These are phyloP conservation scores for Barnettozyma botsteinii DNA, from an alignment of 805 yeast species.

Conservation along the genomic window DNA sequence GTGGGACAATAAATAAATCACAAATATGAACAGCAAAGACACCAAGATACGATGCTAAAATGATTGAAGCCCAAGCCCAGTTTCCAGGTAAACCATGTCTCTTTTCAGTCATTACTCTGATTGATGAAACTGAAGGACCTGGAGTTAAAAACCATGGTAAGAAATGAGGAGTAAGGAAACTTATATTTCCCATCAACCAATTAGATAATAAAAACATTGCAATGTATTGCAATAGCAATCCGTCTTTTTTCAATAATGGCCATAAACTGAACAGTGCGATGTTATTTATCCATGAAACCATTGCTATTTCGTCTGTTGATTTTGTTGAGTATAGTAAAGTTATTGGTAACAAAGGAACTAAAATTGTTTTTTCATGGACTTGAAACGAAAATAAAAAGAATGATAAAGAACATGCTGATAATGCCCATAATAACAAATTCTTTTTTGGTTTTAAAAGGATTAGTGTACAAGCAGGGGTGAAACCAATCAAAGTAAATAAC, in stretches of 20 bases:
- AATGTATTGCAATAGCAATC: constrained; percentile 64
- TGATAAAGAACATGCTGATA: constrained; percentile 79
- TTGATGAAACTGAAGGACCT: constrained; percentile 36
- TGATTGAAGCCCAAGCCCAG: constrained; percentile 44
- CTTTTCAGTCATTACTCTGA: constrained; percentile 29
- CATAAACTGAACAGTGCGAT: constrained; percentile 79
- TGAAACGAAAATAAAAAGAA: constrained; percentile 90
- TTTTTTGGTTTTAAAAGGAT: constrained; percentile 49
- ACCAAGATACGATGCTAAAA: constrained; percentile 46
- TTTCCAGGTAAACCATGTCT: constrained; percentile 43
- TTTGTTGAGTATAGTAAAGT: constrained; percentile 53
- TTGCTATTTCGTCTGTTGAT: constrained; percentile 55
- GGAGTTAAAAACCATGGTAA: constrained; percentile 37
- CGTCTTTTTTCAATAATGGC: constrained; percentile 80
- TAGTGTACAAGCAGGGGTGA: constrained; percentile 50
- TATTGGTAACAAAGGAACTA: constrained; percentile 83
- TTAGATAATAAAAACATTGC: constrained; percentile 59
- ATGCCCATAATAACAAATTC: constrained; percentile 58
- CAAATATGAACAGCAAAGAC: constrained; percentile 46
- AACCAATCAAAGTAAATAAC: constrained; percentile 42
- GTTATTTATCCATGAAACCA: constrained; percentile 84
- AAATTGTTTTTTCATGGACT: constrained; percentile 90
- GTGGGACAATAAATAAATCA: constrained; percentile 49
- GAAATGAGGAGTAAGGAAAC: constrained; percentile 43
- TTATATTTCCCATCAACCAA: constrained; percentile 70